Evolutionary conservation across 257 asterid genomes (phyloP), one percentile per base, ranked within the genome.

Genomic region (Penstemon barbatus): DNA sequence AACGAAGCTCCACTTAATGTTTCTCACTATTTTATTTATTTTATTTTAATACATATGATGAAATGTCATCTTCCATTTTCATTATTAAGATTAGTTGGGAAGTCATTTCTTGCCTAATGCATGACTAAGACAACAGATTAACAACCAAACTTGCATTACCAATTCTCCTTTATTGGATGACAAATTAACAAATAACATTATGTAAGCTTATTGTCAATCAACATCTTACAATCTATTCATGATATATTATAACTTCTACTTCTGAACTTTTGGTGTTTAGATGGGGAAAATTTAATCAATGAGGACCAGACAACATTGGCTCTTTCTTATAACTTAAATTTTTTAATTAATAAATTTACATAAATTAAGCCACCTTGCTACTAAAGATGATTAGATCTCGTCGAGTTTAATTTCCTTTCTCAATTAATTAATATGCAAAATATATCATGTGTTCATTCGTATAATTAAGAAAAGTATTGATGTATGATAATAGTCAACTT

Each of bases 101-200:
- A 79, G 78, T 75, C 73, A 68, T 67, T 75, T 74, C 75, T 74
- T 78, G 77, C 56, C 51, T 61, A 62, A 40, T 49, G 53, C 40
- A 25, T 2, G 37, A 43, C 61, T 36, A n/a, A 58, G 60, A 64
- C 33, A 25, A 25, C 72, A 58, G 59, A 41, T 1, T n/a, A 58
- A 65, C 42, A 55, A 55, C 70, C 66, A 40, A 40, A 61, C 37
- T 46, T 8, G 13, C 8, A 15, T 58, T 18, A 39, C 38, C 44
- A 54, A 54, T 4, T 4, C 63, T 63, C 33, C 33, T 25, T 25
- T 25, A 25, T 25, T 25, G 33, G 33, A n/a, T n/a, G n/a, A n/a
- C n/a, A n/a, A n/a, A n/a, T n/a, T n/a, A n/a, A n/a, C n/a, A n/a
- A n/a, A n/a, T n/a, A n/a, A n/a, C 36, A 63, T 45, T 48, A 8